Evolutionary conservation across 306 rosid species (phyloP), one percentile per base, ranked within the genome.

Genomic region (Astragalus membranaceus): DNA sequence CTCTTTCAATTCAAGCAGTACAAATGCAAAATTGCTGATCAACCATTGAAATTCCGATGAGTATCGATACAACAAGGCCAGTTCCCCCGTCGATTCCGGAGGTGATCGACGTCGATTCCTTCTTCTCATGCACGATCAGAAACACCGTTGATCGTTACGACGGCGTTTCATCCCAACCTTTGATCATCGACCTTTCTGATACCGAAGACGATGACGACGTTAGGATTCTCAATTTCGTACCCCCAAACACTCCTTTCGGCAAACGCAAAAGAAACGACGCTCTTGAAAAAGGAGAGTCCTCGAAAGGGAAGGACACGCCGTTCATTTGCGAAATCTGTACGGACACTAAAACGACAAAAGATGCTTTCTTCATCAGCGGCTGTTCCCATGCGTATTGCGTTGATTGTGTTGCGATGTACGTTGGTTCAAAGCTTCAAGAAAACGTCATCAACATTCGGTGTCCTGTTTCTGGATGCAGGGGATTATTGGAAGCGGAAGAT

Each of bases 301-400:
- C 29, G 0, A 39, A 39, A 50, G 72, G 80, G 1, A 61, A 48
- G 10, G 1, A 6, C 9, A 3, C 13, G 0, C 73, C 82, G 1
- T 83, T 83, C 32, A 5, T 35, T 2, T 83, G 90, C 7, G 78
- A 73, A 46, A 82, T 82, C 7, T 85, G 87, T n/a, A 36, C 71
- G 0, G 85, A 85, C 1, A 44, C 79, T 3, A 80, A 83, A 47
- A 48, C 69, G 0, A 14, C 5, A 0, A 13, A 4, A 0, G 80
- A 80, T 6, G 53, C 70, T 5, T 86, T 80, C 47, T 3, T 9
- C 56, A 64, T 72, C 29, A 6, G 0, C 33, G 74, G 82, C 4
- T 82, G 85, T 37, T 12, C 47, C 3, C 85, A 82, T 43, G 44
- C 67, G 1, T 83, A 75, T 17, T 86, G 85, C 36, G 46, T 3